Conservation (phyloP, 2,329 filamentous ascomycete species). For the Calonectria multiphialidica region DNA sequence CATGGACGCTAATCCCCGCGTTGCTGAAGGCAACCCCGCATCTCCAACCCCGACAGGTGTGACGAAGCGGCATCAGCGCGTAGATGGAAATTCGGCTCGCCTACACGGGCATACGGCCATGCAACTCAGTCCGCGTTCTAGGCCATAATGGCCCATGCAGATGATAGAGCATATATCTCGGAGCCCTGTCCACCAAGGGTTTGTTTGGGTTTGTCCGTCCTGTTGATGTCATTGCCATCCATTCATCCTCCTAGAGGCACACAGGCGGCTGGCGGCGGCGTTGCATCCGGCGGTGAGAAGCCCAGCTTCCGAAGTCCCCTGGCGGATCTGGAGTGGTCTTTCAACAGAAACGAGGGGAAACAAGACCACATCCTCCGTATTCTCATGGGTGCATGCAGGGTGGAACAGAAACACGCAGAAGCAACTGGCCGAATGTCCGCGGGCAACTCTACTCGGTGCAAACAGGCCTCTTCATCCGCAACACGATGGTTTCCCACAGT, state of each 20-base stretch:
- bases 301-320: constrained; percentile 11
- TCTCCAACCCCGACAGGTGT: constrained; percentile 26
- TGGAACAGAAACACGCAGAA: background rate
- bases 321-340: constrained; percentile 19
- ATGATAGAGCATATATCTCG: constrained; percentile 20
- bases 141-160: constrained; percentile 31
- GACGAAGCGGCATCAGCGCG: constrained; percentile 45
- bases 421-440: background rate
- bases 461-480: background rate
- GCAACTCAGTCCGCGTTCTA: constrained; percentile 16
- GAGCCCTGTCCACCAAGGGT: background rate
- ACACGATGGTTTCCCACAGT: background rate
- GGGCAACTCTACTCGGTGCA: background rate
- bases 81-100: constrained; percentile 36
- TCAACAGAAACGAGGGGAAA: constrained; percentile 10
- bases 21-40: constrained; percentile 44
- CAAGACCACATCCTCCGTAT: constrained; percentile 19
- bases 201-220: background rate
- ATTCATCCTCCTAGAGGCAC: constrained; percentile 29
- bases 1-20: constrained; percentile 45
- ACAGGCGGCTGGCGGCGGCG: constrained; percentile 28
- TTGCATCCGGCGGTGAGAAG: constrained; percentile 40
- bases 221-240: constrained; percentile 31
- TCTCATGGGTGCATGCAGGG: background rate
- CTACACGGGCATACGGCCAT: background rate